Evolutionary conservation across 768 basidiomycete genomes (phyloP).

Genomic region (Tylopilus intermedius): DNA sequence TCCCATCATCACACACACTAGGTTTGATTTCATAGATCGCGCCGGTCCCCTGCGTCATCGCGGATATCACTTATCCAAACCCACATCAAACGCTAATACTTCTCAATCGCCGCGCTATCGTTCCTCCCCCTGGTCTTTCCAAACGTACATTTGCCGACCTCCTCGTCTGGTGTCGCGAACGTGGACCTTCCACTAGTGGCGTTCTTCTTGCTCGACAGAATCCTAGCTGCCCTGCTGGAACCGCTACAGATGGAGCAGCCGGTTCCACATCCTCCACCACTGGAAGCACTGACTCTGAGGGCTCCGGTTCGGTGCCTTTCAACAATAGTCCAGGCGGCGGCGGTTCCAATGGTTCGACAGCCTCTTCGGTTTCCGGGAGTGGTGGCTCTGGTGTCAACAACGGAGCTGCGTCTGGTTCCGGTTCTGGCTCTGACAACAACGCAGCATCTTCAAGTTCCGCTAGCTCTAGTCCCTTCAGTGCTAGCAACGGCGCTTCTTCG

Average conservation of each 20-base stretch:
- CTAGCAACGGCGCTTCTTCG: background rate
- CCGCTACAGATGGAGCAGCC: background rate
- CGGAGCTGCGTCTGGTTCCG: slow-evolving; percentile 2
- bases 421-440: background rate
- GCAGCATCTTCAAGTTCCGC: background rate
- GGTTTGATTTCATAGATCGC: slow-evolving; percentile 1
- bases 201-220: slow-evolving; percentile 24
- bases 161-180: slow-evolving; percentile 27
- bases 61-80: slow-evolving; percentile 23
- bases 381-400: background rate
- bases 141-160: slow-evolving; percentile 22
- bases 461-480: background rate
- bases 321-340: background rate
- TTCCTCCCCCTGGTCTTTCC: slow-evolving; percentile 23
- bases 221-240: slow-evolving; percentile 12
- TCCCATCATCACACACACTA: background rate
- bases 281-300: background rate
- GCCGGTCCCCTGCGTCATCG: slow-evolving; percentile 23
- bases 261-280: background rate
- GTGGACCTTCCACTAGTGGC: slow-evolving; percentile 6
- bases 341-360: background rate
- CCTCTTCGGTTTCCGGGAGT: background rate
- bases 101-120: slow-evolving; percentile 18
- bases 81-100: slow-evolving; percentile 21
- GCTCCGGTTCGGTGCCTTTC: background rate